A percentile compares a stretch with the other conserved stretches of the same genome.
phyloP scores from a whole-genome alignment of 768 basidiomycete genomes.

The Lyophyllum atratum region DNA sequence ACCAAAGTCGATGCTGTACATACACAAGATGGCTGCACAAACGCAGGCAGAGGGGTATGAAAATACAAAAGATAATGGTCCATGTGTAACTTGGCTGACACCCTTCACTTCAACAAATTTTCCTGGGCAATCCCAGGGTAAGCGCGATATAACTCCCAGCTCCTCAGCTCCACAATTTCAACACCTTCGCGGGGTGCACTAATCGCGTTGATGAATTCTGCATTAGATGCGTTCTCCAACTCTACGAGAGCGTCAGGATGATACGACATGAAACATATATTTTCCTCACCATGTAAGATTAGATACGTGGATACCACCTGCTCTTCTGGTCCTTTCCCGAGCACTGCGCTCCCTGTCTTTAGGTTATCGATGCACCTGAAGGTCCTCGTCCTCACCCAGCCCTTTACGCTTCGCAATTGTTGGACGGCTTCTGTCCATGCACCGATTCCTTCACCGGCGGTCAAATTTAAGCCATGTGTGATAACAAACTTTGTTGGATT shows the following conservation, averaged over 20 bases:
- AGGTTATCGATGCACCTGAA: constrained; percentile 43
- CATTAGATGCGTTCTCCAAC: constrained; percentile 15
- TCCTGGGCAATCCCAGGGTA: constrained; percentile 49
- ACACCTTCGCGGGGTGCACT: constrained; percentile 13
- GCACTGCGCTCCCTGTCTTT: constrained; percentile 31
- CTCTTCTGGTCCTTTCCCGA: constrained; percentile 26
- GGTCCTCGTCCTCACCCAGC: constrained; percentile 41
- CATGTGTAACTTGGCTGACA: background rate
- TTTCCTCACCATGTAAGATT: constrained; percentile 39
- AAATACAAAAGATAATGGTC: background rate
- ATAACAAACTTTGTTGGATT: constrained; percentile 32
- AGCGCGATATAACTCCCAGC: constrained; percentile 48
- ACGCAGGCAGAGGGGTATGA: background rate
- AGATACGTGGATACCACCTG: constrained; percentile 38
- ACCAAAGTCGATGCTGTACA: background rate
- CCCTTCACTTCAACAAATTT: constrained; percentile 20
- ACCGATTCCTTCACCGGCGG: constrained; percentile 13
- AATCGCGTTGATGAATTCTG: constrained; percentile 16
- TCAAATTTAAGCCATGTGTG: constrained; percentile 31
- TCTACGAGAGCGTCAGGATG: constrained; percentile 16
- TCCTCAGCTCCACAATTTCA: constrained; percentile 28
- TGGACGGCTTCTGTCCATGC: constrained; percentile 26
- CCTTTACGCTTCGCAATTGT: constrained; percentile 23
- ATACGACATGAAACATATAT: background rate
- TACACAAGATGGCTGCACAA: background rate